These are phyloP conservation scores for Dendrobium chrysotoxum DNA, from an alignment of 106 monocot genomes.

Conservation along the genomic window DNA sequence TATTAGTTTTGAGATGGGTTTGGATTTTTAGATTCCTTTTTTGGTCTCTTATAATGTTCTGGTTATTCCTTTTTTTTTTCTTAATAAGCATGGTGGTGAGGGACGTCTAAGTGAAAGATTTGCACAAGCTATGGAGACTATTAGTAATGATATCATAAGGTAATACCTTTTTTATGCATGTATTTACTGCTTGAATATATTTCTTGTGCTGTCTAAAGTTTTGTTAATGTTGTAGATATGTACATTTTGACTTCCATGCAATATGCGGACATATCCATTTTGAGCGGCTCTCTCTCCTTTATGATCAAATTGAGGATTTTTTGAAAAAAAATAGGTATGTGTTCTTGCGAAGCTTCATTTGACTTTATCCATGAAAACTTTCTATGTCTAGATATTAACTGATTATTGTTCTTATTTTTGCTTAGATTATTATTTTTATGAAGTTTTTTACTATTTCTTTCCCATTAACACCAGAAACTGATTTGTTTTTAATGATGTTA, in stretches of 20 bases:
- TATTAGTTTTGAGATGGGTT: not conserved
- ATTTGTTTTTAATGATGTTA: not conserved
- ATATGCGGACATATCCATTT: slow-evolving; percentile 97
- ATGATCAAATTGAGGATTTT: slow-evolving; percentile 74
- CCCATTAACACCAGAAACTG: not conserved
- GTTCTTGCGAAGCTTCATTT: not conserved
- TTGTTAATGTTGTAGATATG: slow-evolving; percentile 52
- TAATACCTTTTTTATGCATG: slow-evolving; percentile 12
- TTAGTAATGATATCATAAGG: slow-evolving; percentile 76
- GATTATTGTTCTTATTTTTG: not conserved
- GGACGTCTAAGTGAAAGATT: slow-evolving; percentile 71
- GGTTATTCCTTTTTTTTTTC: slow-evolving; percentile 3
- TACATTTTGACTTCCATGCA: slow-evolving; percentile 95
- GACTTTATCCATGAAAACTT: not conserved
- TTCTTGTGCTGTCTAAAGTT: not conserved
- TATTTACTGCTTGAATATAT: not conserved
- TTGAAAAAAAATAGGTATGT: slow-evolving; percentile 61
- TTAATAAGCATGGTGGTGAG: slow-evolving; percentile 81
- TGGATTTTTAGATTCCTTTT: not conserved
- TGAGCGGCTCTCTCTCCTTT: slow-evolving; percentile 91
- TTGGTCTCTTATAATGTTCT: not conserved
- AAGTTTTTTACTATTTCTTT: slow-evolving; percentile 5
- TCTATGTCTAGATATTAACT: not conserved
- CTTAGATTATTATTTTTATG: not conserved
- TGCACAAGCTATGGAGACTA: slow-evolving; percentile 61